These are phyloP conservation scores for Porcisia hertigi DNA, from an alignment of 208 protist species.

Conservation along the genomic window DNA sequence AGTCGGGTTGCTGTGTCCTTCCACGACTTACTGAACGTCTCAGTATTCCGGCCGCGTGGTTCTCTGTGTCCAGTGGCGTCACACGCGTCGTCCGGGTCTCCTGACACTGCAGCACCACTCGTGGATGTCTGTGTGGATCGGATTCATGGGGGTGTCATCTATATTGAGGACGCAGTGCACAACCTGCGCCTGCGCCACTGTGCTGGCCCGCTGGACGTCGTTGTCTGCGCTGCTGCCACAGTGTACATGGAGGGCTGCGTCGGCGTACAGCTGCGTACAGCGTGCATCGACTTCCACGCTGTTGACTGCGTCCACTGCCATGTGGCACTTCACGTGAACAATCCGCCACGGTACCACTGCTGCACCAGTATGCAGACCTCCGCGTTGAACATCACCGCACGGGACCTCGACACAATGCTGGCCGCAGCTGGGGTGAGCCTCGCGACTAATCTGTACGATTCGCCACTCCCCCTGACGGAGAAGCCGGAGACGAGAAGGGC, in stretches of 20 bases:
- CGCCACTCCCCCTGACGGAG: constrained; percentile 19
- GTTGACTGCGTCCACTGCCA: constrained; percentile 65
- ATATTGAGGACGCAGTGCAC: constrained; percentile 57
- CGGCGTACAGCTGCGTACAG: constrained; percentile 65
- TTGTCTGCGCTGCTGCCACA: constrained; percentile 47
- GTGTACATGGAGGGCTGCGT: constrained; percentile 70
- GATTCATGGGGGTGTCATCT: constrained; percentile 52
- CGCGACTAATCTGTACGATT: constrained; percentile 53
- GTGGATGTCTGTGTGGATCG: constrained; percentile 59
- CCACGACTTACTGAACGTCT: constrained; percentile 31
- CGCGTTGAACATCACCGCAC: constrained; percentile 63
- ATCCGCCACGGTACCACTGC: constrained; percentile 44
- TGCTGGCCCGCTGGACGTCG: constrained; percentile 70
- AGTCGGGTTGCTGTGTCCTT: constrained; percentile 13
- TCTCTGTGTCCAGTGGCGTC: constrained; percentile 20
- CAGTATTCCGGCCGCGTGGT: constrained; percentile 20
- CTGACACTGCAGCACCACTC: not conserved
- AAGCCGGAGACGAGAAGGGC: not conserved
- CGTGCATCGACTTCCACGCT: constrained; percentile 56
- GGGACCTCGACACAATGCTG: constrained; percentile 47
- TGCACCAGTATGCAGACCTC: constrained; percentile 64
- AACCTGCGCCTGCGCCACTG: constrained; percentile 63
- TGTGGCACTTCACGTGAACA: constrained; percentile 77
- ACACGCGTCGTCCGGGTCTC: not conserved
- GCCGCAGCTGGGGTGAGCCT: constrained; percentile 37